Conservation (phyloP, 1,284 basidiomycete genomes). For the Microstroma glucosiphilum region DNA sequence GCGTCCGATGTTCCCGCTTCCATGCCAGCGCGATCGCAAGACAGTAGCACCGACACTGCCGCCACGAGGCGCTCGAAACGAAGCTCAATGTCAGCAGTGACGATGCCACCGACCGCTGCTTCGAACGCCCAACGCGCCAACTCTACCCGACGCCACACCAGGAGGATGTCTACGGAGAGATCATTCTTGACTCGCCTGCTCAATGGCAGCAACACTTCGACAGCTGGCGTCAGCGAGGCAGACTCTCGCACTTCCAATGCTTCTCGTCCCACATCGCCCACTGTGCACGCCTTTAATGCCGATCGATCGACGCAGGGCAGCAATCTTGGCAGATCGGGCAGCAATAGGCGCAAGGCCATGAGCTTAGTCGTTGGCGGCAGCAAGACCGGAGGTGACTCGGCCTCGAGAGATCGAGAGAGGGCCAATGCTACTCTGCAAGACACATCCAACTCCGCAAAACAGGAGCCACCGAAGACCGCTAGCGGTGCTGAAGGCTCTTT, state of each 20-base stretch:
- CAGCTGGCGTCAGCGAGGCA: neutral
- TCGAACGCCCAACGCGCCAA: neutral
- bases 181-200: slow-evolving; percentile 37
- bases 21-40: slow-evolving; percentile 8
- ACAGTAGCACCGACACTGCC: neutral
- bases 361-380: slow-evolving; percentile 35
- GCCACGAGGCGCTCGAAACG: neutral
- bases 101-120: neutral
- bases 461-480: slow-evolving; percentile 9
- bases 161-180: slow-evolving; percentile 45
- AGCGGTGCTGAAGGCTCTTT: neutral
- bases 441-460: slow-evolving; percentile 17
- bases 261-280: too few species aligned
- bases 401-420: slow-evolving; percentile 21
- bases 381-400: slow-evolving; percentile 15
- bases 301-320: too few species aligned
- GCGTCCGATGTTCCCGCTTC: slow-evolving; percentile 19
- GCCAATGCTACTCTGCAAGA: slow-evolving; percentile 4
- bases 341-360: slow-evolving; percentile 39
- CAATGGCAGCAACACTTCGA: neutral
- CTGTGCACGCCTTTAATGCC: too few species aligned
- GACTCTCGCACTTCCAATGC: neutral
- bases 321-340: slow-evolving; percentile 22
- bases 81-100: neutral
- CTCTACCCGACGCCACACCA: slow-evolving; percentile 26